Percentiles rank a stretch among this genome's conserved stretches.
Evolutionary conservation across 1,284 basidiomycete species (phyloP).

Genomic region (Marasmius oreades): DNA sequence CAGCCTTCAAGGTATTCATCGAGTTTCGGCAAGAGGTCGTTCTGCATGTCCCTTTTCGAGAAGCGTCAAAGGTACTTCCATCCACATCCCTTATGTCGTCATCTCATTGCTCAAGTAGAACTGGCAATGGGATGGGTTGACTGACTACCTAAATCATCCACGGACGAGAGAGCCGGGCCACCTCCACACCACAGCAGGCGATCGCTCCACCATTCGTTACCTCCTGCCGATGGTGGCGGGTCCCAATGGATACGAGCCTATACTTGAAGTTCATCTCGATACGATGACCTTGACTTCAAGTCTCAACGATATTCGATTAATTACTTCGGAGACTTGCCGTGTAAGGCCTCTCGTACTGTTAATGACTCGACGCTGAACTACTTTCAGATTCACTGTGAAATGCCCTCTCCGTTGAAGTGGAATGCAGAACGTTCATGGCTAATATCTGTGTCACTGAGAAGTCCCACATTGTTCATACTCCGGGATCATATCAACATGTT

Average conservation of each 20-base stretch:
- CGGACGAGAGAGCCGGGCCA: constrained; percentile 64
- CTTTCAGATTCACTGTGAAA: constrained; percentile 55
- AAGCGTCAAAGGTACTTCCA: constrained; percentile 68
- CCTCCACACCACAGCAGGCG: constrained; percentile 73
- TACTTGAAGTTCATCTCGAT: constrained; percentile 81
- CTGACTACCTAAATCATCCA: constrained; percentile 43
- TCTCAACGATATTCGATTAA: constrained; percentile 79
- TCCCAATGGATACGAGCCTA: constrained; percentile 71
- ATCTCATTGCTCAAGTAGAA: constrained; percentile 41
- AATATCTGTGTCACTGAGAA: constrained; percentile 65
- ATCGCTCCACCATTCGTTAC: constrained; percentile 81
- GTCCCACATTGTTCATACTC: constrained; percentile 73
- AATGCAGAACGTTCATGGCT: constrained; percentile 75
- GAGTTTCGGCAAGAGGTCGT: constrained; percentile 76
- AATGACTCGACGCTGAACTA: constrained; percentile 7
- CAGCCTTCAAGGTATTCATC: constrained; percentile 73
- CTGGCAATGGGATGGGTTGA: constrained; percentile 78
- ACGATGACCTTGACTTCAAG: constrained; percentile 76
- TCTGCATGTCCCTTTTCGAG: constrained; percentile 82
- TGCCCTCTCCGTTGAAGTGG: constrained; percentile 67
- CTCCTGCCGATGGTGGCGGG: constrained; percentile 78
- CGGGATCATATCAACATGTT: constrained; percentile 93
- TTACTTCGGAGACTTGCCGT: constrained; percentile 73
- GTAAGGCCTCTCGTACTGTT: constrained; percentile 36
- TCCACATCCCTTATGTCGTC: background rate